Evolutionary conservation across 331 rosid genomes (phyloP).

Genomic region (Erythrophleum ivorense): DNA sequence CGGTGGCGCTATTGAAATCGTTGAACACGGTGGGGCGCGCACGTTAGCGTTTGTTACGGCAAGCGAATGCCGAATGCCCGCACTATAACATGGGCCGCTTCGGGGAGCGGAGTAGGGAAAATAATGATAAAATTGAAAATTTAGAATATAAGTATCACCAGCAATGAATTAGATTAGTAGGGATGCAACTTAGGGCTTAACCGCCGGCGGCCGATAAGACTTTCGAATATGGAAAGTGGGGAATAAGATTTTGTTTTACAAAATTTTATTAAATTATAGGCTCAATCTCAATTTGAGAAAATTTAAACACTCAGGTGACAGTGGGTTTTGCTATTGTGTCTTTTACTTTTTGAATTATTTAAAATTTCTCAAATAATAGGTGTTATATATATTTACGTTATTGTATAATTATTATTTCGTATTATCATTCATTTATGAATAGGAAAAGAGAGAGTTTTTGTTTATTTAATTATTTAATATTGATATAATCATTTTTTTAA

Average conservation of each 20-base stretch:
- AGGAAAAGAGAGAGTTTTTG: too few relatives aligned
- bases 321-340: too few relatives aligned
- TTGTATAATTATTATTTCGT: too few relatives aligned
- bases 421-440: too few relatives aligned
- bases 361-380: too few relatives aligned
- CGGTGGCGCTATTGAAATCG: constrained; percentile 45
- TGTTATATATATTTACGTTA: too few relatives aligned
- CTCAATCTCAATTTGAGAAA: too few relatives aligned
- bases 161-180: background rate
- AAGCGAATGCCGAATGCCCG: constrained; percentile 34
- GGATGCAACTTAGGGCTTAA: background rate
- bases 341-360: too few relatives aligned
- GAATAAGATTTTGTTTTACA: background rate
- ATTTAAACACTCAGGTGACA: too few relatives aligned
- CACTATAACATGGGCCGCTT: constrained; percentile 54
- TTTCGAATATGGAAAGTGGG: background rate
- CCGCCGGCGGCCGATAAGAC: background rate
- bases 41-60: constrained; percentile 50
- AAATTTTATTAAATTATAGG: too few relatives aligned
- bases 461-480: too few relatives aligned
- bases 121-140: background rate
- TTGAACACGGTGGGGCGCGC: constrained; percentile 49
- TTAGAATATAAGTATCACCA: background rate
- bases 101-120: background rate
- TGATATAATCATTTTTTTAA: too few relatives aligned